Evolutionary conservation across 2,329 filamentous ascomycete genomes (phyloP).

Genomic region (Elsinoe necatrix): DNA sequence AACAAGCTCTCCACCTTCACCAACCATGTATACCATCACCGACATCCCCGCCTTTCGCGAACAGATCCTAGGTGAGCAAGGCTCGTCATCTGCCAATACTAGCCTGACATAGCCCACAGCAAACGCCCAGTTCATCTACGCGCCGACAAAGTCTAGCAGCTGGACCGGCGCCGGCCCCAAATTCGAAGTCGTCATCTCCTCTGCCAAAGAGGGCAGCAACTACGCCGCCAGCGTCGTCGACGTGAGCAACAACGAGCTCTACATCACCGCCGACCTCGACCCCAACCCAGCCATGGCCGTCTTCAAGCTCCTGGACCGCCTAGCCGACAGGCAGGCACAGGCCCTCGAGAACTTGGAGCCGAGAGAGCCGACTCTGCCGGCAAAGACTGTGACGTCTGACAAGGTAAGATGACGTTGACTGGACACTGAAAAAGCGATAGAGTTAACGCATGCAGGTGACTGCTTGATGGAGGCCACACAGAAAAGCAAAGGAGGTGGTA

Average conservation of each 20-base stretch:
- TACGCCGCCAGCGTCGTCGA: conserved; percentile 11
- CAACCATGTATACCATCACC: conserved; percentile 10
- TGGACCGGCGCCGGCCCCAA: conserved; percentile 2
- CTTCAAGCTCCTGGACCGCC: conserved; percentile 4
- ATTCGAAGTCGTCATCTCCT: conserved; percentile 13
- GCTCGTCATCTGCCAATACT: neutral
- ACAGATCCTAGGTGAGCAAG: conserved; percentile 7
- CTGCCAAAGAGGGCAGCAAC: conserved; percentile 2
- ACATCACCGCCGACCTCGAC: neutral
- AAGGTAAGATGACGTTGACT: neutral
- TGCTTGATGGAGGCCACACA: neutral
- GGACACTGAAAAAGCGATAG: neutral
- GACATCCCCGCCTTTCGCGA: conserved; percentile 10
- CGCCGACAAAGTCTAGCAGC: neutral
- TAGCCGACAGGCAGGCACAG: neutral
- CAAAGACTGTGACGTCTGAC: neutral
- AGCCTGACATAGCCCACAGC: neutral
- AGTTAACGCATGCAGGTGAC: neutral
- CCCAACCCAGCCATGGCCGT: neutral
- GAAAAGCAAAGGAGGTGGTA: too few species aligned
- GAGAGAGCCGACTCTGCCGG: neutral
- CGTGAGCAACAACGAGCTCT: conserved; percentile 10
- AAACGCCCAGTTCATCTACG: conserved; percentile 6
- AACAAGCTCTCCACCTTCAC: neutral
- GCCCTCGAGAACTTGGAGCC: neutral